Evolutionary conservation across 345 rosid genomes (phyloP), one percentile per base, ranked within the genome.

Genomic region (Ceriops zippeliana): DNA sequence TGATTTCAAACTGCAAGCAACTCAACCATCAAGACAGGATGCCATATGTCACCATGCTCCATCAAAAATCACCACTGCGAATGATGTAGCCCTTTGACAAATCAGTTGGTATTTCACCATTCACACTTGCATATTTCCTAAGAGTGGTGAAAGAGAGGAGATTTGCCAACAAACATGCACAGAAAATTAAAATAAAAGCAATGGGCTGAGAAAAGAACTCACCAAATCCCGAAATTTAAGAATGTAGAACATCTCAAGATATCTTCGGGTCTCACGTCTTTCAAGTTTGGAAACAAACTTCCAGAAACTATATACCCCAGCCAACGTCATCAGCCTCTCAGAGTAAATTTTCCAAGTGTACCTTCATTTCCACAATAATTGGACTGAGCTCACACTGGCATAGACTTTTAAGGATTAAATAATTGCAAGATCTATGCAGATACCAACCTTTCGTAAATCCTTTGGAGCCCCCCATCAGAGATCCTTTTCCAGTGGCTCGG

Each of bases 201-300:
- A 49, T 0, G 30, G n/a, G 46, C 10, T 20, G 58, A 42, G 34
- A 22, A 0, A 42, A 56, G 61, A 11, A 65, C 87, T 85, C 51
- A 95, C 99, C 91, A 92, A 75, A 69, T 84, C 87, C 20, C 97
- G 97, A 75, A 84, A 90, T 78, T 92, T 96, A 69, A 96, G 96
- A 78, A 90, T 86, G 82, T 96, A 92, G 85, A 96, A 96, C 99
- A 96, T 96, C 80, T 96, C 98, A 19, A 96, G 97, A 76, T 96
- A 96, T 79, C 99, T 65, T 15, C 92, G 82, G 59, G 92, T 87
- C 84, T 92, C 99, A 6, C 84, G 93, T 79, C 99, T 86, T 60
- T 96, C 98, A 1, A 96, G 86, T 71, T 96, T 96, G 0, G 99
- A 92, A 26, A 80, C 97, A 66, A 85, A 86, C 77, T 89, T 96